Evolutionary conservation across 2,329 filamentous ascomycete species (phyloP), one percentile per base, ranked within the genome.

Genomic region (Pyricularia pennisetigena): DNA sequence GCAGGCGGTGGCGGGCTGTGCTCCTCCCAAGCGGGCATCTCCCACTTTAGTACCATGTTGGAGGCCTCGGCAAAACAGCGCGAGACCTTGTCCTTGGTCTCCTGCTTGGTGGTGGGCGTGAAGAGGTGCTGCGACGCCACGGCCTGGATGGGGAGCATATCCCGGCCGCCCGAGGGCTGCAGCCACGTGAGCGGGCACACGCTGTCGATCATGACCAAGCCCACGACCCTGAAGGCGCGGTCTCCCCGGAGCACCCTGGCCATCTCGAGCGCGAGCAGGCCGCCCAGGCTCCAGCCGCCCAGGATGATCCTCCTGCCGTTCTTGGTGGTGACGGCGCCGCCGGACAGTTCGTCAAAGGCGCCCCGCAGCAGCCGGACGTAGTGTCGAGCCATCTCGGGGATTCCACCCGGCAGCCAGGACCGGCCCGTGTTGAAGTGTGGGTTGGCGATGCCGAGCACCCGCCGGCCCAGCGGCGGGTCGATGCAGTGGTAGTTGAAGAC

Each of bases 401-500:
- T 73, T 3, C 85, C 83, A 35, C 83, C 85, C 0, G 79, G 76
- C 2, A 62, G 59, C 77, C 85, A 88, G 6, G 75, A 75, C 16
- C 79, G 75, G 8, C 79, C 81, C 1, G 79, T 78, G 69, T 78
- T 74, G 72, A 86, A 87, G 69, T 78, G 77, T 4, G 85, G 83
- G 73, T 88, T 88, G 69, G 80, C 76, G 68, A 88, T 84, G 67
- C 81, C 86, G 70, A 83, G 86, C 54, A 86, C 75, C 23, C 78
- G 75, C 5, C 86, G 83, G 41, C 76, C 75, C 26, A 88, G 77
- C 1, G 78, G 72, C 54, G 57, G 30, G 23, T 81, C 79, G 4
- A 88, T 78, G 70, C 82, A 83, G 75, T 85, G 81, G 74, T 88
- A 88, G 71, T 80, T 81, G 72, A 85, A 87, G 2, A 81, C 82